phyloP scores from a whole-genome alignment of 2,329 filamentous ascomycete species.

The Neopestalotiopsis sp. region DNA sequence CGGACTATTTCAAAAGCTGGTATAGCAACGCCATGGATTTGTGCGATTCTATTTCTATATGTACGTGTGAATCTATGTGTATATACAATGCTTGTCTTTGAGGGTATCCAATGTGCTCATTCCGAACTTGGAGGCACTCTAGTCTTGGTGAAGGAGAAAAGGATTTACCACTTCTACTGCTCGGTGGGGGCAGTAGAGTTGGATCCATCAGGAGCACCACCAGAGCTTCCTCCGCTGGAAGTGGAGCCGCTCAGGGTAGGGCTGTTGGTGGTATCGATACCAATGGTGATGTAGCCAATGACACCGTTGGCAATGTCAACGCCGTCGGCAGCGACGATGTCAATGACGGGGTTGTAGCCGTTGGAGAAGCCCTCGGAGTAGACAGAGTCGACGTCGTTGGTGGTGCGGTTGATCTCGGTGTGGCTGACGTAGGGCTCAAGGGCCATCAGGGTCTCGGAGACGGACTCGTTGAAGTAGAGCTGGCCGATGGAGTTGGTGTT shows the following conservation, averaged over 20 bases:
- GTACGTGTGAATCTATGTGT: too few species aligned
- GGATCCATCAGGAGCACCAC: too few species aligned
- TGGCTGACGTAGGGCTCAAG: constrained; percentile 39
- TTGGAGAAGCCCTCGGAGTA: constrained; percentile 22
- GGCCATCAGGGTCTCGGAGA: constrained; percentile 35
- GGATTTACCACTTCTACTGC: too few species aligned
- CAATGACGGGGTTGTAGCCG: constrained; percentile 37
- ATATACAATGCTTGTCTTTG: too few species aligned
- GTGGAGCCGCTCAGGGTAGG: neutral
- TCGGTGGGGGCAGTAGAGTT: too few species aligned
- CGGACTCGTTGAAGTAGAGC: constrained; percentile 21
- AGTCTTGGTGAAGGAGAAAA: too few species aligned
- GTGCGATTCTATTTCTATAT: too few species aligned
- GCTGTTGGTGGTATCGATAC: constrained; percentile 30
- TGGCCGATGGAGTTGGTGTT: constrained; percentile 23
- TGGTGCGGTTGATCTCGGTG: constrained; percentile 40
- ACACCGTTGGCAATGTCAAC: constrained; percentile 39
- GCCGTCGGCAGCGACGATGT: constrained; percentile 37
- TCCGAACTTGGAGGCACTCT: too few species aligned
- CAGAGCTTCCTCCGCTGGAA: too few species aligned
- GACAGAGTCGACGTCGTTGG: constrained; percentile 33
- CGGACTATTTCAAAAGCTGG: too few species aligned
- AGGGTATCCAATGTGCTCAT: too few species aligned
- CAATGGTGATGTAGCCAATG: constrained; percentile 41
- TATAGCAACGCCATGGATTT: too few species aligned